phyloP scores from a whole-genome alignment of 768 basidiomycete genomes.

The Amanita phalloides region DNA sequence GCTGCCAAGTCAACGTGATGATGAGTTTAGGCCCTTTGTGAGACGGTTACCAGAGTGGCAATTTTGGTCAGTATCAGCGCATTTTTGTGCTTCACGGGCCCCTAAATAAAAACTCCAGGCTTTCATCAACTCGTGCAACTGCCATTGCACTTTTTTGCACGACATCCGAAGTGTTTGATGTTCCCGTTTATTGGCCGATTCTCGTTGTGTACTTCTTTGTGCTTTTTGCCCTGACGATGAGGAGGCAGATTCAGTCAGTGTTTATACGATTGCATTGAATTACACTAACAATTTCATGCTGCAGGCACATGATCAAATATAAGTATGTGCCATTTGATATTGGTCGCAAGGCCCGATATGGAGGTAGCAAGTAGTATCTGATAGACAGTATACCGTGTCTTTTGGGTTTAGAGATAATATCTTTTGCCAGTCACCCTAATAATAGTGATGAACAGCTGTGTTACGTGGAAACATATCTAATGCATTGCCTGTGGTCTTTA shows the following conservation, averaged over 20 bases:
- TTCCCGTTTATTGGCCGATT: constrained; percentile 99
- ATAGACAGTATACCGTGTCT: constrained; percentile 4
- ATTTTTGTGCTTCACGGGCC: neutral
- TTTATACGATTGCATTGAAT: neutral
- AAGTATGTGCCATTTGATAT: constrained; percentile 95
- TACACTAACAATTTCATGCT: neutral
- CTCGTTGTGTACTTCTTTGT: constrained; percentile 95
- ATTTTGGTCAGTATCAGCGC: constrained; percentile 56
- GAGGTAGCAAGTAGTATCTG: constrained; percentile 35
- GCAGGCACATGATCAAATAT: constrained; percentile 98
- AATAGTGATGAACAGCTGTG: neutral
- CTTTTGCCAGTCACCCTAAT: neutral
- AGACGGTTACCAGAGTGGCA: constrained; percentile 94
- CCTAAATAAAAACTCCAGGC: constrained; percentile 34
- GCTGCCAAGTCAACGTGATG: constrained; percentile 66
- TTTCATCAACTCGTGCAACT: constrained; percentile 84
- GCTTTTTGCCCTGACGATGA: constrained; percentile 91
- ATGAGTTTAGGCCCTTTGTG: constrained; percentile 97
- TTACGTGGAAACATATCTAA: neutral
- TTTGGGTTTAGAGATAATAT: constrained; percentile 4
- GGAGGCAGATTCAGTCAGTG: constrained; percentile 88
- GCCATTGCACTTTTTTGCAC: constrained; percentile 75
- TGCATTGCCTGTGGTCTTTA: neutral
- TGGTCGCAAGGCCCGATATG: constrained; percentile 87
- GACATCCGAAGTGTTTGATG: constrained; percentile 78